Evolutionary conservation across 306 rosid genomes (phyloP).

Genomic region (Trichosanthes cucumerina): DNA sequence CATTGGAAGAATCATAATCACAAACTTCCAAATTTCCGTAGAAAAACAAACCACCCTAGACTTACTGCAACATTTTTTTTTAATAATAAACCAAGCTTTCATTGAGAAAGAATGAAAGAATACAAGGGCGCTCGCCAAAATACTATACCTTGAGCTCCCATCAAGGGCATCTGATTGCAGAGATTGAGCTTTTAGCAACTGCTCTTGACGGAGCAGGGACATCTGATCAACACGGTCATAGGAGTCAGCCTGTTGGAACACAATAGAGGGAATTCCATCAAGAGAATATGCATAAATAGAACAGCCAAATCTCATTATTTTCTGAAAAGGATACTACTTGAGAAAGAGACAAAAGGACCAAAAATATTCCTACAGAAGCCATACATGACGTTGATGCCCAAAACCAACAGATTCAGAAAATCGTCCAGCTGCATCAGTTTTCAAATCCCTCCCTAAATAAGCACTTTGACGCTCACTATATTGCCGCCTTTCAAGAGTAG

Average conservation of each 20-base stretch:
- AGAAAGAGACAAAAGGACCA: background rate
- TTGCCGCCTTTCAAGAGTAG: conserved; percentile 74
- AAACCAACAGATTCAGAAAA: conserved; percentile 67
- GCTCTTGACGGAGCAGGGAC: conserved; percentile 84
- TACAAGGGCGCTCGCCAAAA: conserved; percentile 6
- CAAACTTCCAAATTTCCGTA: conserved; percentile 13
- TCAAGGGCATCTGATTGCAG: conserved; percentile 77
- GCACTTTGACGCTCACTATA: conserved; percentile 76
- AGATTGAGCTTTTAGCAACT: conserved; percentile 73
- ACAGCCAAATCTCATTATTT: conserved; percentile 9
- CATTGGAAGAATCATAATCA: conserved; percentile 13
- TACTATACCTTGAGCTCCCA: conserved; percentile 72
- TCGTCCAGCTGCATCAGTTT: conserved; percentile 59
- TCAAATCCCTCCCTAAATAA: conserved; percentile 66
- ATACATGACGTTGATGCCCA: conserved; percentile 76
- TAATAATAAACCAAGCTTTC: too few relatives aligned
- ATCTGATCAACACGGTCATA: conserved; percentile 88
- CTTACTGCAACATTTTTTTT: conserved; percentile 3
- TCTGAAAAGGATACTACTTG: background rate
- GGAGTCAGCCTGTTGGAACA: conserved; percentile 44
- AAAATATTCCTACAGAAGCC: background rate
- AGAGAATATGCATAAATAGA: background rate
- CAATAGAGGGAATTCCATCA: conserved; percentile 4
- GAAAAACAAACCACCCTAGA: conserved; percentile 13
- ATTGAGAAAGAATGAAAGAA: too few relatives aligned